phyloP scores from a whole-genome alignment of 495 filamentous ascomycete species.

The Pseudevernia furfuracea region DNA sequence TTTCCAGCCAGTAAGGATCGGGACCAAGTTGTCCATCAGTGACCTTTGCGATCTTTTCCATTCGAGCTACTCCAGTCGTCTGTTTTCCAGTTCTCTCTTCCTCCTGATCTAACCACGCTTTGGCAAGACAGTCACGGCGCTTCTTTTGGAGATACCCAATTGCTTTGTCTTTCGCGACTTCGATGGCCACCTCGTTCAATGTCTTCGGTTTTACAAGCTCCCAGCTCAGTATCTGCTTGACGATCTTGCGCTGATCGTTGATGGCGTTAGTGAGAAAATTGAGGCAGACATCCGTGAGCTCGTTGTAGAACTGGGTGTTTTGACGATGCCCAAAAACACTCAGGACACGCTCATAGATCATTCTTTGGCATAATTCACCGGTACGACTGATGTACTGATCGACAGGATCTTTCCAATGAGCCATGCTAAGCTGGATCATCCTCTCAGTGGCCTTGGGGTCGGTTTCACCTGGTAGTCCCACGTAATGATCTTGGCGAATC shows the following conservation, averaged over 20 bases:
- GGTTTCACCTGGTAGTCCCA: slow-evolving; percentile 35
- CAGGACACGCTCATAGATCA: slow-evolving; percentile 25
- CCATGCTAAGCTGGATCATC: slow-evolving; percentile 35
- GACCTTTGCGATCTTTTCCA: slow-evolving; percentile 24
- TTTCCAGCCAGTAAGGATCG: slow-evolving; percentile 40
- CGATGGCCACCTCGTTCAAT: slow-evolving; percentile 18
- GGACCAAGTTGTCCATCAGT: slow-evolving; percentile 30
- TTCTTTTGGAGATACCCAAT: slow-evolving; percentile 6
- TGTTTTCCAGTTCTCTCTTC: slow-evolving; percentile 15
- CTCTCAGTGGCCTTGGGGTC: slow-evolving; percentile 39
- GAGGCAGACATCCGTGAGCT: slow-evolving; percentile 29
- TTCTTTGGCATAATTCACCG: slow-evolving; percentile 29
- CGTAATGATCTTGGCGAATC: slow-evolving; percentile 36
- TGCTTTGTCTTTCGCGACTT: slow-evolving; percentile 5
- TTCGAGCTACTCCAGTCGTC: slow-evolving; percentile 5
- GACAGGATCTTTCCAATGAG: slow-evolving; percentile 36
- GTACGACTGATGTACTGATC: slow-evolving; percentile 30
- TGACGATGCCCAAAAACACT: slow-evolving; percentile 33
- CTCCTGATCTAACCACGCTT: slow-evolving; percentile 11
- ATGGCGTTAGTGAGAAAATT: slow-evolving; percentile 29
- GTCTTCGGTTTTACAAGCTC: slow-evolving; percentile 20
- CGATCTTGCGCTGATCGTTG: slow-evolving; percentile 20
- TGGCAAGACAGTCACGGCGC: slow-evolving; percentile 16
- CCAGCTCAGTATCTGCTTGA: slow-evolving; percentile 10
- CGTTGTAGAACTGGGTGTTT: slow-evolving; percentile 35